phyloP scores from a whole-genome alignment of 306 rosid genomes.

The Trifolium fragiferum region DNA sequence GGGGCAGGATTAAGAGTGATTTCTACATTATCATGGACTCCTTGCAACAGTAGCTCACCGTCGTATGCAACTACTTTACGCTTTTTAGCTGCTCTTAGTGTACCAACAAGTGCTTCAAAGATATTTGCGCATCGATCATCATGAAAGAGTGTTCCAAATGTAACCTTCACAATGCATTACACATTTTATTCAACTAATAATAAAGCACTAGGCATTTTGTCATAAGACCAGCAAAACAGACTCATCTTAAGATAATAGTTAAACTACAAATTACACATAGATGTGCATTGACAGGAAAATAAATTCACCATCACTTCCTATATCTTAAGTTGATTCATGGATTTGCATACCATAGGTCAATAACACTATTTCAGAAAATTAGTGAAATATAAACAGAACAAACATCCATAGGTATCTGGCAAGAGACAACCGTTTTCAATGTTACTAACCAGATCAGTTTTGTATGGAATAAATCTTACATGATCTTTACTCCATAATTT shows the following conservation, averaged over 20 bases:
- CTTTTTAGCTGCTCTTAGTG: constrained; percentile 89
- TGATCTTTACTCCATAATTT: not conserved
- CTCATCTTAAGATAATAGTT: not conserved
- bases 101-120: constrained; percentile 93
- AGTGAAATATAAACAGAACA: constrained; percentile 8
- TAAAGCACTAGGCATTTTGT: constrained; percentile 10
- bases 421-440: not conserved
- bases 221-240: not conserved
- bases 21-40: constrained; percentile 93
- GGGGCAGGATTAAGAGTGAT: constrained; percentile 70
- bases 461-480: not conserved
- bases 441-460: not conserved
- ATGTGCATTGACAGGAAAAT: not conserved
- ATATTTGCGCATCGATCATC: constrained; percentile 91
- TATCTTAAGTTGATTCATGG: not conserved
- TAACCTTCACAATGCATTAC: constrained; percentile 59
- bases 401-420: not conserved
- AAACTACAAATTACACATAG: not conserved
- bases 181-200: constrained; percentile 16
- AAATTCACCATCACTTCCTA: not conserved
- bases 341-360: constrained; percentile 1
- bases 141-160: constrained; percentile 81
- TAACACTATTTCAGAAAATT: not conserved
- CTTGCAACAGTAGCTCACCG: constrained; percentile 91
- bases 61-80: constrained; percentile 70